These are phyloP conservation scores for Lachnellula subtilissima DNA, from an alignment of 2,329 filamentous ascomycete genomes.

Conservation along the genomic window DNA sequence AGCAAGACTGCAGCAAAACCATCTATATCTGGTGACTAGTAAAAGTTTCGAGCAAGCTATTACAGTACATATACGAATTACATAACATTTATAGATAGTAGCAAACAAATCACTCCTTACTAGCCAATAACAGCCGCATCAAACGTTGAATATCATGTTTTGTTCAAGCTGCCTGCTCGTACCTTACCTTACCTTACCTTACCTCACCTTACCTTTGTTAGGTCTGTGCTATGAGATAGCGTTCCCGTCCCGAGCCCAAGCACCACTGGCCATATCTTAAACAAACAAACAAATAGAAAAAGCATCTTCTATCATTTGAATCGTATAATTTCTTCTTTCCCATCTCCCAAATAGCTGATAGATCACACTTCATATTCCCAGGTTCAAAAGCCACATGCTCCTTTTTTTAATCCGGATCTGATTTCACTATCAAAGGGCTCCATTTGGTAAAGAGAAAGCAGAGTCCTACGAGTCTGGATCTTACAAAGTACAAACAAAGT, in stretches of 20 bases:
- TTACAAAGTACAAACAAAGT: background rate
- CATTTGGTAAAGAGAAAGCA: background rate
- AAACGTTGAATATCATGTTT: background rate
- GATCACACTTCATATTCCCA: background rate
- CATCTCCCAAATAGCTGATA: background rate
- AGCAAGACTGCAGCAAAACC: conserved; percentile 10
- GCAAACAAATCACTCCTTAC: background rate
- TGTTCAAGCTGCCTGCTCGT: background rate
- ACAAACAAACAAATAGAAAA: too few species aligned
- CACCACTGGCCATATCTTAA: too few species aligned
- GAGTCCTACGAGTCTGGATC: background rate
- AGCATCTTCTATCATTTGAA: background rate
- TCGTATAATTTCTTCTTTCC: background rate
- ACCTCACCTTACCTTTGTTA: background rate
- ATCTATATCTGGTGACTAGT: conserved; percentile 7
- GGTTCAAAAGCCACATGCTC: background rate
- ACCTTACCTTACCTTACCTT: background rate
- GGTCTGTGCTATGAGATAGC: background rate
- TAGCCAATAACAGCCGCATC: background rate
- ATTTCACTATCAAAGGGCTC: background rate
- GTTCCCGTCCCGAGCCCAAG: background rate
- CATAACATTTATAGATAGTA: background rate
- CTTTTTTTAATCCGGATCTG: conserved; percentile 5
- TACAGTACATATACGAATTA: background rate
- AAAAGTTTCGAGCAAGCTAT: background rate